Percentiles rank a stretch among this genome's conserved stretches.
Conservation (phyloP, 371 early-diverging fungal species). For the Mucor lusitanicus region DNA sequence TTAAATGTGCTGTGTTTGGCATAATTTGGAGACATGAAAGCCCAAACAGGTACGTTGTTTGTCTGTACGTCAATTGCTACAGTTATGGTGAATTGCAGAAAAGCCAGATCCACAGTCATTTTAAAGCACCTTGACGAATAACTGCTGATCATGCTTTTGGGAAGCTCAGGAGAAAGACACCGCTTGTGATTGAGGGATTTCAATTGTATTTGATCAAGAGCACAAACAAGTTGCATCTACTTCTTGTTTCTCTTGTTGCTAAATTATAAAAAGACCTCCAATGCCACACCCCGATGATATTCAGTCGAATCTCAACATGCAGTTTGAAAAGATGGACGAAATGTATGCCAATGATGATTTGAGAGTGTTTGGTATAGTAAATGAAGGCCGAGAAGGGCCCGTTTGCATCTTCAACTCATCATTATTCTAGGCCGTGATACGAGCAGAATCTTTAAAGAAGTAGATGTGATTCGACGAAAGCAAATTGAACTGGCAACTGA, state of each 20-base stretch:
- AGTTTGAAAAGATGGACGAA: slow-evolving; percentile 13
- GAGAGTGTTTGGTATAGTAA: slow-evolving; percentile 20
- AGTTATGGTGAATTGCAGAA: no score
- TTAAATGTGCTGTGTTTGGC: no score
- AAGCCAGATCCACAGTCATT: no score
- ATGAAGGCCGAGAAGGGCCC: background rate
- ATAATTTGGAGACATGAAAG: no score
- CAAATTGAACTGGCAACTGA: slow-evolving; percentile 25
- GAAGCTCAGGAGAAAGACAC: background rate
- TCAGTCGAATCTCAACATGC: slow-evolving; percentile 1
- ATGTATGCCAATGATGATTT: slow-evolving; percentile 14
- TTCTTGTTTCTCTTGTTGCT: background rate
- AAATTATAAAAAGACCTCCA: background rate
- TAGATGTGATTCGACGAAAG: slow-evolving; percentile 21
- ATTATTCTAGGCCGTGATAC: slow-evolving; percentile 16
- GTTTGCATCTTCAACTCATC: background rate
- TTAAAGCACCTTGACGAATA: no score
- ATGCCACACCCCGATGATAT: slow-evolving; percentile 8
- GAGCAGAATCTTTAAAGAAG: slow-evolving; percentile 14
- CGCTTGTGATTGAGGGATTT: background rate
- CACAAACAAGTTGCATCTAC: background rate
- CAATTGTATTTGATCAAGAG: background rate
- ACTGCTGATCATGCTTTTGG: background rate
- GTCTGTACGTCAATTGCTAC: no score
- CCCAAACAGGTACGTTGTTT: no score